phyloP scores from a whole-genome alignment of 2,329 filamentous ascomycete species.

The Xylariaceae sp. region DNA sequence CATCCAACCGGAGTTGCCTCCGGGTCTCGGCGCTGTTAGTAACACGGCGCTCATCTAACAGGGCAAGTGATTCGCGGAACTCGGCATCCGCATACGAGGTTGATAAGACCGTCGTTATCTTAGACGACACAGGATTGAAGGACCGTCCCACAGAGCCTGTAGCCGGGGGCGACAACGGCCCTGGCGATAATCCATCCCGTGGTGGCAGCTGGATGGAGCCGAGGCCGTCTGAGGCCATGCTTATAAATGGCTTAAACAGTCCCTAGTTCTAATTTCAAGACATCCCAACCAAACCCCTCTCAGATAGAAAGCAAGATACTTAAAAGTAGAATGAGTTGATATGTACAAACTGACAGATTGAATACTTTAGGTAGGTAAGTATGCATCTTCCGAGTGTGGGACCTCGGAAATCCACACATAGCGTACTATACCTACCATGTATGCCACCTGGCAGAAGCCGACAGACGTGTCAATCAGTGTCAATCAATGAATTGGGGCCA shows the following conservation, averaged over 20 bases:
- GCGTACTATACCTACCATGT: no score
- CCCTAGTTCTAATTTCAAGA: slow-evolving; percentile 2
- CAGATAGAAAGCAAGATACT: not conserved
- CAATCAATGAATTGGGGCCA: not conserved
- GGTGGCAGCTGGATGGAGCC: slow-evolving; percentile 31
- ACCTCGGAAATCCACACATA: no score
- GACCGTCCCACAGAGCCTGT: slow-evolving; percentile 42
- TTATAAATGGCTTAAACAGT: slow-evolving; percentile 15
- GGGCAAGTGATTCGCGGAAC: slow-evolving; percentile 79
- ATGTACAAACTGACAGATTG: no score
- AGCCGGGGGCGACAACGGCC: slow-evolving; percentile 38
- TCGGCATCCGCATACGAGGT: slow-evolving; percentile 91
- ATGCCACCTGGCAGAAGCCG: slow-evolving; percentile 13
- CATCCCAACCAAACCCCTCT: slow-evolving; percentile 2
- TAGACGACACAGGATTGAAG: slow-evolving; percentile 73
- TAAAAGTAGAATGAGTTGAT: not conserved
- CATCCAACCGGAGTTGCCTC: slow-evolving; percentile 75
- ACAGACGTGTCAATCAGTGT: not conserved
- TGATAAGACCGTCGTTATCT: slow-evolving; percentile 83
- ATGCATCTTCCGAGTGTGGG: not conserved
- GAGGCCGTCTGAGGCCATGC: slow-evolving; percentile 37
- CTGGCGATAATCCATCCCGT: slow-evolving; percentile 32
- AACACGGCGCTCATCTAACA: slow-evolving; percentile 73
- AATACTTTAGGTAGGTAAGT: no score
- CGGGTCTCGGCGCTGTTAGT: slow-evolving; percentile 78